Percentiles rank a stretch among this genome's conserved stretches.
Evolutionary conservation across 192 early-diverging fungal species (phyloP).

Genomic region (Backusella macrospora): DNA sequence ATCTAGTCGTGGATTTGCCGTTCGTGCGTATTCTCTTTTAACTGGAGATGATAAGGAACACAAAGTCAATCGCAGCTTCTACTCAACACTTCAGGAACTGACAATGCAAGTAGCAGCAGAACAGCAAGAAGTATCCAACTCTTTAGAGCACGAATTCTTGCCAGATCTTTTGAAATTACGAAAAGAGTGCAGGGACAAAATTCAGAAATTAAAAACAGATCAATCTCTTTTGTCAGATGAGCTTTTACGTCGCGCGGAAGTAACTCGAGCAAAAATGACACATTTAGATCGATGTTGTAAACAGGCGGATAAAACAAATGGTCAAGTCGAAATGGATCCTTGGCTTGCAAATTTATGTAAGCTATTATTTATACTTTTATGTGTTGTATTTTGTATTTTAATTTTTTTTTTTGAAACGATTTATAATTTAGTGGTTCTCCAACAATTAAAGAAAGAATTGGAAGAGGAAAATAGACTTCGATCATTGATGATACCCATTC

Average conservation of each 20-base stretch:
- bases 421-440: slow-evolving; percentile 26
- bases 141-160: slow-evolving; percentile 25
- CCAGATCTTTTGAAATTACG: slow-evolving; percentile 39
- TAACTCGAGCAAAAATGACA: slow-evolving; percentile 40
- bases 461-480: slow-evolving; percentile 43
- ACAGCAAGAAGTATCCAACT: slow-evolving; percentile 1
- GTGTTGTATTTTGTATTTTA: neutral
- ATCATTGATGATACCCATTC: slow-evolving; percentile 25
- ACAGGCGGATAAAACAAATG: slow-evolving; percentile 14
- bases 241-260: slow-evolving; percentile 47
- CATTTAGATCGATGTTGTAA: slow-evolving; percentile 38
- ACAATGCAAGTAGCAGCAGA: neutral
- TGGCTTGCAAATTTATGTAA: slow-evolving; percentile 41
- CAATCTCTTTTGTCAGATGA: slow-evolving; percentile 36
- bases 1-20: slow-evolving; percentile 16
- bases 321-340: slow-evolving; percentile 32
- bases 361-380: neutral
- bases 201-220: slow-evolving; percentile 41
- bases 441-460: slow-evolving; percentile 36
- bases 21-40: slow-evolving; percentile 12
- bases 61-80: neutral
- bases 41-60: slow-evolving; percentile 11
- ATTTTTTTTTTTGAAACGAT: neutral
- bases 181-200: slow-evolving; percentile 49
- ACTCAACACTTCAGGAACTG: neutral